Evolutionary conservation across 495 filamentous ascomycete species (phyloP).

Genomic region (Trichoderma asperelloides): DNA sequence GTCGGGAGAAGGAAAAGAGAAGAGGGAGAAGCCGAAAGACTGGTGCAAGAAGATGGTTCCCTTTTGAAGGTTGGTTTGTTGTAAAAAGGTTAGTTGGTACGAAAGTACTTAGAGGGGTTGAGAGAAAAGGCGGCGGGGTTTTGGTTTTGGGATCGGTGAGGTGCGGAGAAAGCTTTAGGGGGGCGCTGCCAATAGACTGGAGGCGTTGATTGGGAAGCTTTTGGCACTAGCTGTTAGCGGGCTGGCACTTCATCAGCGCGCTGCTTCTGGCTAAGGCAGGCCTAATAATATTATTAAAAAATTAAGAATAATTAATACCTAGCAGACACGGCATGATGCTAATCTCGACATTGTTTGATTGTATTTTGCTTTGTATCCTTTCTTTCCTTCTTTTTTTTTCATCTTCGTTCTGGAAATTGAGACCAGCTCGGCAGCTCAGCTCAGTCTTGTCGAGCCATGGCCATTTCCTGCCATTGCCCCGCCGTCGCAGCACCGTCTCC

Average conservation of each 20-base stretch:
- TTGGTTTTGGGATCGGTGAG: slow-evolving; percentile 15
- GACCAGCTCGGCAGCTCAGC: background rate
- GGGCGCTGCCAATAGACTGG: too few species aligned
- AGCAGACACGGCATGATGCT: too few species aligned
- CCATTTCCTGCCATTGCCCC: background rate
- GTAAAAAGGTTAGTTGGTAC: background rate
- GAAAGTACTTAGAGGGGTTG: background rate
- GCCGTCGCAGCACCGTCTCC: background rate
- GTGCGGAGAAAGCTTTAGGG: slow-evolving; percentile 14
- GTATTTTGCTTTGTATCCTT: too few species aligned
- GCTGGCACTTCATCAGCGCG: too few species aligned
- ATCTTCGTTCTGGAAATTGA: too few species aligned
- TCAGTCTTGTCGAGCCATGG: background rate
- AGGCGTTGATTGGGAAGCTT: too few species aligned
- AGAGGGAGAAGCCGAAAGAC: background rate
- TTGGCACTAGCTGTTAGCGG: too few species aligned
- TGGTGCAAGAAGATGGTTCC: background rate
- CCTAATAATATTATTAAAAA: background rate
- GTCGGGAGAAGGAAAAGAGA: slow-evolving; percentile 5
- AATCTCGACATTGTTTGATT: too few species aligned
- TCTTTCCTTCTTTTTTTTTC: too few species aligned
- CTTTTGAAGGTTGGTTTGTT: background rate
- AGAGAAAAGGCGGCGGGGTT: background rate
- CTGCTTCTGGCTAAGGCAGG: background rate
- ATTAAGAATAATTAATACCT: too few species aligned